Evolutionary conservation across 768 basidiomycete genomes (phyloP).

Genomic region (Rhodotorula graminis): DNA sequence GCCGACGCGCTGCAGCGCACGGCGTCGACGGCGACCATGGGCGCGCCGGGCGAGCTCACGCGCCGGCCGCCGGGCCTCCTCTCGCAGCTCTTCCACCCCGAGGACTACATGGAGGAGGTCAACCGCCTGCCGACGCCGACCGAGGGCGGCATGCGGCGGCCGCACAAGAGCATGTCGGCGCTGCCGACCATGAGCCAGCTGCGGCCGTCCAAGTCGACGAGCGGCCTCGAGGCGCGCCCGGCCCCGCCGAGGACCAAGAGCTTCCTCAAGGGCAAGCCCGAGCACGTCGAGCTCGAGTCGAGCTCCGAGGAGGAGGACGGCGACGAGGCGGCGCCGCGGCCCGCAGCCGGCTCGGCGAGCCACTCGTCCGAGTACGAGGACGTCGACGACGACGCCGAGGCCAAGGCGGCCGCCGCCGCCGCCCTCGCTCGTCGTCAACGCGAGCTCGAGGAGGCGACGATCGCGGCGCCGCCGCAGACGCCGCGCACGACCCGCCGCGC

Average conservation of each 20-base stretch:
- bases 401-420: slow-evolving; percentile 17
- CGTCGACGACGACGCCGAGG: not conserved
- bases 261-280: slow-evolving; percentile 37
- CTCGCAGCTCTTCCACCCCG: slow-evolving; percentile 42
- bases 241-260: slow-evolving; percentile 1
- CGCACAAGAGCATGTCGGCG: slow-evolving; percentile 31
- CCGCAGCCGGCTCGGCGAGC: not conserved
- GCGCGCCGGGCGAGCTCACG: slow-evolving; percentile 35
- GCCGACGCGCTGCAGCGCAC: slow-evolving; percentile 26
- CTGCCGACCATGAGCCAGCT: slow-evolving; percentile 12
- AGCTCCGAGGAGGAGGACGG: slow-evolving; percentile 37
- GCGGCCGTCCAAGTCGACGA: not conserved
- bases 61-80: slow-evolving; percentile 36
- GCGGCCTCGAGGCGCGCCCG: not conserved
- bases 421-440: slow-evolving; percentile 21
- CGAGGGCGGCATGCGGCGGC: not conserved
- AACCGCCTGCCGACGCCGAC: not conserved
- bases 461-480: slow-evolving; percentile 61
- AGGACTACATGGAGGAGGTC: slow-evolving; percentile 24
- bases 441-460: slow-evolving; percentile 53
- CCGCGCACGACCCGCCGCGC: slow-evolving; percentile 77
- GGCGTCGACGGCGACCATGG: slow-evolving; percentile 18
- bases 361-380: slow-evolving; percentile 13
- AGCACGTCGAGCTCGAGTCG: slow-evolving; percentile 41
- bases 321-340: slow-evolving; percentile 17